Conservation (phyloP, 306 rosid genomes). For the Castanea crenata region DNA sequence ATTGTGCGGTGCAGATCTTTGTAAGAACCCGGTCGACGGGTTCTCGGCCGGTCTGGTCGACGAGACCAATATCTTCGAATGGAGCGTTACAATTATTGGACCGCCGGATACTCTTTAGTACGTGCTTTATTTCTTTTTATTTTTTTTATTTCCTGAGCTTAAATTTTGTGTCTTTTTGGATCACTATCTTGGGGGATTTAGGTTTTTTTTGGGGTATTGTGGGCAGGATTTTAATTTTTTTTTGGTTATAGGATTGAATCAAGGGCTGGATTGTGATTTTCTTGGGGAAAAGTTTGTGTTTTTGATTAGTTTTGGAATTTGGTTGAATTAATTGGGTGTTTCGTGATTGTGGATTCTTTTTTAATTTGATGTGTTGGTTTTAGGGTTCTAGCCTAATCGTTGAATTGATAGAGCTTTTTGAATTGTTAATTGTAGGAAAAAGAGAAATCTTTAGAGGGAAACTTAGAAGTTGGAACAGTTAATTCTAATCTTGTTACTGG, state of each 20-base stretch:
- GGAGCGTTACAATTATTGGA: constrained; percentile 98
- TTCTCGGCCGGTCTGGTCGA: constrained; percentile 97
- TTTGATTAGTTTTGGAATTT: constrained; percentile 3
- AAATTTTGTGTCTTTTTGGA: constrained; percentile 1
- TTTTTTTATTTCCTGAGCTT: not conserved
- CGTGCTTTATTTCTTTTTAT: not conserved
- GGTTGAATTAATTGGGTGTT: constrained; percentile 15
- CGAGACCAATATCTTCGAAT: constrained; percentile 85
- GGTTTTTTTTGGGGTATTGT: constrained; percentile 5
- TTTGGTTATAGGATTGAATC: constrained; percentile 20
- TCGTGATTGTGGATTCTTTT: not conserved
- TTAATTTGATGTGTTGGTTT: not conserved
- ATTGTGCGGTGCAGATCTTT: constrained; percentile 67
- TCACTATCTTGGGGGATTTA: constrained; percentile 10
- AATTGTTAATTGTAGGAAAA: not conserved
- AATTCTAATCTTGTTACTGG: not conserved
- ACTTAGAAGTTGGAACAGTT: not conserved
- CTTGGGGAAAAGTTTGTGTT: not conserved
- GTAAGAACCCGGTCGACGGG: constrained; percentile 91
- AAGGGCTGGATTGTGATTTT: constrained; percentile 12
- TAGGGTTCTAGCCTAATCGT: constrained; percentile 4
- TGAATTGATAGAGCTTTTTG: not conserved
- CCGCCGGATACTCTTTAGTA: constrained; percentile 99
- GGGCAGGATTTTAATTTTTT: not conserved
- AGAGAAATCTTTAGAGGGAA: not conserved